Evolutionary conservation across 1,139 yeast species (phyloP).

Genomic region (Scheffersomyces segobiensis): DNA sequence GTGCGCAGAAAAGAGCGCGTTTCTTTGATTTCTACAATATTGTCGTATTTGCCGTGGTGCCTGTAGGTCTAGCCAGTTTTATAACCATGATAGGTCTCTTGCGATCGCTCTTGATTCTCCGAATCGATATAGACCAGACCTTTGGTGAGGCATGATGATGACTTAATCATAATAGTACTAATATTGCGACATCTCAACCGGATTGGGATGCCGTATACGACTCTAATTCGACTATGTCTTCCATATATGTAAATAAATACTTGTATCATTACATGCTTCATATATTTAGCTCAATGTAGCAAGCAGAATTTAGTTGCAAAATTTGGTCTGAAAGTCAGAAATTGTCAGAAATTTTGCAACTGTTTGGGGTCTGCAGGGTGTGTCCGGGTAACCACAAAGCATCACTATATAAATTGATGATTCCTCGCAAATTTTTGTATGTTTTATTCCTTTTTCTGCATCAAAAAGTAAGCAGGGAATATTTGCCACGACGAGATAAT

Average conservation of each 20-base stretch:
- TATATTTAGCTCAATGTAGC: neutral
- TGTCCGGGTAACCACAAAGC: slow-evolving; percentile 6
- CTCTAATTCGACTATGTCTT: neutral
- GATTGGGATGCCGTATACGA: neutral
- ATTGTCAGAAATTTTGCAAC: neutral
- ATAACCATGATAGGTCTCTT: slow-evolving; percentile 84
- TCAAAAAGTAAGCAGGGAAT: slow-evolving; percentile 63
- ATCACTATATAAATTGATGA: slow-evolving; percentile 6
- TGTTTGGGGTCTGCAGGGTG: neutral
- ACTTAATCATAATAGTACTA: neutral
- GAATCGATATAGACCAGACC: slow-evolving; percentile 62
- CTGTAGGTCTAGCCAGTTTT: slow-evolving; percentile 93
- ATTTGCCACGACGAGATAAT: slow-evolving; percentile 72
- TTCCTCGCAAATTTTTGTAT: slow-evolving; percentile 3
- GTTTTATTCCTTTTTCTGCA: slow-evolving; percentile 30
- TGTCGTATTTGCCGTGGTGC: slow-evolving; percentile 94
- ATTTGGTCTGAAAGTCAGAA: neutral
- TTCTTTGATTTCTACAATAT: slow-evolving; percentile 82
- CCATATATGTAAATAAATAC: neutral
- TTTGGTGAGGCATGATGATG: neutral
- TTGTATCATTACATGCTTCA: neutral
- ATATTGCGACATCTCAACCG: neutral
- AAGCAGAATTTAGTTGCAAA: neutral
- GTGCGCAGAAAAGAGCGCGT: slow-evolving; percentile 45
- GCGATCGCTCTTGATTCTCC: slow-evolving; percentile 69